Conservation (phyloP, 768 basidiomycete species). For the Boletus pseudopeckii region DNA sequence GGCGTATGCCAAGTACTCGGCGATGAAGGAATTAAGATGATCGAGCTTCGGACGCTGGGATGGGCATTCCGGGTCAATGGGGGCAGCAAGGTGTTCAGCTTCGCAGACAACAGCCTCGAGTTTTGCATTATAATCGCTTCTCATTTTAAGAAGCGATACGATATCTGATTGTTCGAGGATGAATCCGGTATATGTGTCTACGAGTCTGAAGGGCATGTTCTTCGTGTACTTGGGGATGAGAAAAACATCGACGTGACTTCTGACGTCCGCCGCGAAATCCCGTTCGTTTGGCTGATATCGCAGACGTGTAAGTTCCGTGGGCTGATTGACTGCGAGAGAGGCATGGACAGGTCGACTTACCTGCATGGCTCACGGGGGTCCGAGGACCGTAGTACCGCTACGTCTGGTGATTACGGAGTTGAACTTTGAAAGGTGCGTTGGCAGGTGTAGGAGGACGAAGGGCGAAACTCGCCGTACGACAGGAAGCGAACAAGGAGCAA, state of each 20-base stretch:
- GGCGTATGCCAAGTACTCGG: constrained; percentile 22
- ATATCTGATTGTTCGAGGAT: constrained; percentile 18
- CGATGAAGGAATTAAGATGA: constrained; percentile 11
- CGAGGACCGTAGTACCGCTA: background rate
- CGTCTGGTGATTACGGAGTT: background rate
- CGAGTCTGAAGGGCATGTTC: constrained; percentile 24
- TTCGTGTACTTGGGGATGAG: constrained; percentile 14
- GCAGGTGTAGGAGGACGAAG: background rate
- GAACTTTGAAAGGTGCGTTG: background rate
- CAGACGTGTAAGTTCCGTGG: background rate
- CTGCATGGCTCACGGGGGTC: background rate
- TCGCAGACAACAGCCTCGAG: constrained; percentile 6
- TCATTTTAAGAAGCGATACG: constrained; percentile 12
- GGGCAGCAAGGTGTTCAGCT: background rate
- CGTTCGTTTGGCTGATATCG: background rate
- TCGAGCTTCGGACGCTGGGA: background rate
- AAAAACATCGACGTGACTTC: constrained; percentile 10
- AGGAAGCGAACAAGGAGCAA: background rate
- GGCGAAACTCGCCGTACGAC: background rate
- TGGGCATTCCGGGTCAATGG: background rate
- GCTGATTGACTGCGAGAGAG: background rate
- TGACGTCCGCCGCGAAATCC: constrained; percentile 12
- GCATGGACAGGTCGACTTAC: background rate
- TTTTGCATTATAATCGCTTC: constrained; percentile 9
- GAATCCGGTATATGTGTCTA: constrained; percentile 26